These are phyloP conservation scores for Pneumocystis wakefieldiae DNA, from an alignment of 1,139 yeast genomes.

Conservation along the genomic window DNA sequence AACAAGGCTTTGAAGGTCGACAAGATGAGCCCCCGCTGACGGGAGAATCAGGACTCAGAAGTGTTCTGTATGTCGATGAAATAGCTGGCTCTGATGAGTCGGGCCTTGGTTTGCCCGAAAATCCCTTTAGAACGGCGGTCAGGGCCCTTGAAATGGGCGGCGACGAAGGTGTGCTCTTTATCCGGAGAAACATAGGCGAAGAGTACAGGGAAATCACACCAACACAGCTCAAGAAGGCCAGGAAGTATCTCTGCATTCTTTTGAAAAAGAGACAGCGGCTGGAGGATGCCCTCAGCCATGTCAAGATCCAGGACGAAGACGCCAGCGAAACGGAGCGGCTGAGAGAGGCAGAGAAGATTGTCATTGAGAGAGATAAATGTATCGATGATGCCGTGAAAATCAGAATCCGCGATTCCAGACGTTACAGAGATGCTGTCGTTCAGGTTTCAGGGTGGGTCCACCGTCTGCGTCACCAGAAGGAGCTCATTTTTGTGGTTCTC, in stretches of 20 bases:
- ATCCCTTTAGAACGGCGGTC: slow-evolving; percentile 73
- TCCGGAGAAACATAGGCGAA: slow-evolving; percentile 47
- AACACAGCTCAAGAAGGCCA: slow-evolving; percentile 87
- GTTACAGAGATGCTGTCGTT: slow-evolving; percentile 48
- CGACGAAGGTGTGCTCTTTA: slow-evolving; percentile 43
- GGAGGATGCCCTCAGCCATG: slow-evolving; percentile 9
- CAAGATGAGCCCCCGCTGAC: no score
- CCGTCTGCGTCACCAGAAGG: slow-evolving; percentile 84
- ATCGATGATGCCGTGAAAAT: slow-evolving; percentile 55
- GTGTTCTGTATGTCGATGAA: slow-evolving; percentile 49
- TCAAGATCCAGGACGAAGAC: not conserved
- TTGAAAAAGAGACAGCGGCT: slow-evolving; percentile 43
- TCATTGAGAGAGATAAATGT: slow-evolving; percentile 53
- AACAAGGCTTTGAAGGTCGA: not conserved
- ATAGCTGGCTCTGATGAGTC: slow-evolving; percentile 48
- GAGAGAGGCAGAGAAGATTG: slow-evolving; percentile 51
- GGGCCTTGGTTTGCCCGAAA: slow-evolving; percentile 44
- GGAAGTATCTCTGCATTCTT: slow-evolving; percentile 85
- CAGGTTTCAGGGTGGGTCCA: slow-evolving; percentile 89
- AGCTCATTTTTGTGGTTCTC: slow-evolving; percentile 73
- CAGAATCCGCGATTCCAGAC: slow-evolving; percentile 46
- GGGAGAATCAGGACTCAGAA: not conserved
- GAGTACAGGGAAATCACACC: slow-evolving; percentile 72
- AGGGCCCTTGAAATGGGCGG: slow-evolving; percentile 47
- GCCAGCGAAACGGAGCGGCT: slow-evolving; percentile 34